Conservation (phyloP, 2,329 filamentous ascomycete genomes). For the Westerdykella ornata region DNA sequence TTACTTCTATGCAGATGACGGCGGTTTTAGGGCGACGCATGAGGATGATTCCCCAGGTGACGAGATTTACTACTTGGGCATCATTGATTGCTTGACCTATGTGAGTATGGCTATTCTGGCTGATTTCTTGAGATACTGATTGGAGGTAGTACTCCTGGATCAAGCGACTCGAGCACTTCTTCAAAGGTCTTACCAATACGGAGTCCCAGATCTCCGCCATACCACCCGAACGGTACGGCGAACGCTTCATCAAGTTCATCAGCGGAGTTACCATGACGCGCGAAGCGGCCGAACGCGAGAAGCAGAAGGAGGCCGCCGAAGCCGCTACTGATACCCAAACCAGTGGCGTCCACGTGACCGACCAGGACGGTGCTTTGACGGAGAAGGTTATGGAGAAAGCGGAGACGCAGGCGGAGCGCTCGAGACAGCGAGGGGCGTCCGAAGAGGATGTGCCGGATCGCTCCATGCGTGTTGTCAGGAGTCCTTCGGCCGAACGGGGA, state of each 20-base stretch:
- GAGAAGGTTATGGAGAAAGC: conserved; percentile 52
- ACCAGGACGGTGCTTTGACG: conserved; percentile 33
- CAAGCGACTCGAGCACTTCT: conserved; percentile 94
- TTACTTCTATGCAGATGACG: conserved; percentile 89
- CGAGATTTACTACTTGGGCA: conserved; percentile 95
- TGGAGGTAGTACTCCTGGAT: conserved; percentile 73
- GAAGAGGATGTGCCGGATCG: conserved; percentile 58
- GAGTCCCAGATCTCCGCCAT: conserved; percentile 87
- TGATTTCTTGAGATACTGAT: conserved; percentile 18
- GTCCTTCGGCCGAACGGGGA: conserved; percentile 51
- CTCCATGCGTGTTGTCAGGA: conserved; percentile 53
- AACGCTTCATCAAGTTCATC: conserved; percentile 91
- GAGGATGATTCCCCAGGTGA: conserved; percentile 79
- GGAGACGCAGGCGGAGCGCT: conserved; percentile 58
- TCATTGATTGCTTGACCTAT: conserved; percentile 96
- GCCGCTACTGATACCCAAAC: conserved; percentile 35
- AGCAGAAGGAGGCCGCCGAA: conserved; percentile 30
- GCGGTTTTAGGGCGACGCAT: conserved; percentile 86
- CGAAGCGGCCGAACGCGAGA: conserved; percentile 66
- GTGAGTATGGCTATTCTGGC: conserved; percentile 51
- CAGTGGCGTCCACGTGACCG: conserved; percentile 33
- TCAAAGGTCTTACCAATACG: conserved; percentile 84
- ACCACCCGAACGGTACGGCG: conserved; percentile 82
- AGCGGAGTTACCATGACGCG: conserved; percentile 81
- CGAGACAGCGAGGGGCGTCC: conserved; percentile 41